Conservation (phyloP, 140 eudicot species). For the Cichorium intybus region DNA sequence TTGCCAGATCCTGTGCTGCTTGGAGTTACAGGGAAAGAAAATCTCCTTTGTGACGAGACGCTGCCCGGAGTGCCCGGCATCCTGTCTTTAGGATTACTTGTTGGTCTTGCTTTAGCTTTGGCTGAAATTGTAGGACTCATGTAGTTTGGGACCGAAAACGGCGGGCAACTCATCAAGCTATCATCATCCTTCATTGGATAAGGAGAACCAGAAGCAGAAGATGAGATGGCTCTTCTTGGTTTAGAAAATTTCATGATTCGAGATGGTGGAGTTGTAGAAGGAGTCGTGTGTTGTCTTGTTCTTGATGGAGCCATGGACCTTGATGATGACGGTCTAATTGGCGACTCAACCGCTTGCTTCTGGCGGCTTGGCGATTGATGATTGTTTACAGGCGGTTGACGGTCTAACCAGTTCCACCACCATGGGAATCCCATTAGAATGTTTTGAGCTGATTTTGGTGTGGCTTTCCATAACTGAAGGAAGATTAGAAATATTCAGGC, state of each 20-base stretch:
- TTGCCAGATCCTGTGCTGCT: slow-evolving; percentile 35
- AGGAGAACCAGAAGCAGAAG: too few species aligned
- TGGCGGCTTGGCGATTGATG: slow-evolving; percentile 35
- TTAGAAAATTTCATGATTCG: slow-evolving; percentile 34
- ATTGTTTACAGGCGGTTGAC: slow-evolving; percentile 48
- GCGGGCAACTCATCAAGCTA: slow-evolving; percentile 92
- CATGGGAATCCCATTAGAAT: slow-evolving; percentile 57
- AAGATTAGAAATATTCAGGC: too few species aligned
- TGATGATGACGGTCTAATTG: slow-evolving; percentile 48
- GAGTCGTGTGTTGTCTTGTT: slow-evolving; percentile 26
- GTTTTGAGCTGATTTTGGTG: slow-evolving; percentile 47
- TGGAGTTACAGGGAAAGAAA: slow-evolving; percentile 69
- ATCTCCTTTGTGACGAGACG: slow-evolving; percentile 54
- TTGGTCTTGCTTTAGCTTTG: slow-evolving; percentile 73
- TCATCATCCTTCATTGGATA: slow-evolving; percentile 69
- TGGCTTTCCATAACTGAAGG: slow-evolving; percentile 59
- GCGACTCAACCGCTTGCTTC: slow-evolving; percentile 35
- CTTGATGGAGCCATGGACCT: slow-evolving; percentile 37
- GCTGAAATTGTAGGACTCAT: slow-evolving; percentile 87
- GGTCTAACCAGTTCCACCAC: slow-evolving; percentile 98
- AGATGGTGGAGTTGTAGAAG: slow-evolving; percentile 47
- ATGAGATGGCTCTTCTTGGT: slow-evolving; percentile 39
- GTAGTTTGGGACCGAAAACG: slow-evolving; percentile 83
- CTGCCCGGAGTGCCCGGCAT: slow-evolving; percentile 54
- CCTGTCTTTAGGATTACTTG: slow-evolving; percentile 61